These are phyloP conservation scores for Hyphopichia homilentoma DNA, from an alignment of 805 yeast species.

Conservation along the genomic window DNA sequence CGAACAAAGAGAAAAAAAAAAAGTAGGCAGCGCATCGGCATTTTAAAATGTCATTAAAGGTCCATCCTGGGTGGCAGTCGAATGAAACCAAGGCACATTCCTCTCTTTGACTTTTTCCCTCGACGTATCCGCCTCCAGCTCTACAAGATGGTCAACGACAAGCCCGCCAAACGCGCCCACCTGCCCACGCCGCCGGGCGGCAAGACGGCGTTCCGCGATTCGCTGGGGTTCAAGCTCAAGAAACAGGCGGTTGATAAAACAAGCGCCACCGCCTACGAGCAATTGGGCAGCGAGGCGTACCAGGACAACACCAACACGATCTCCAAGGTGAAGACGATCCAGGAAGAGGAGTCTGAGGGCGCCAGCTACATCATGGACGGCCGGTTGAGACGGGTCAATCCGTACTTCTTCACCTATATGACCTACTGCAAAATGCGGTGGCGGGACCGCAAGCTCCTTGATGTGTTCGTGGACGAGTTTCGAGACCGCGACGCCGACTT, in stretches of 20 bases:
- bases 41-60: neutral
- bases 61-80: too few relatives aligned
- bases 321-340: constrained; percentile 31
- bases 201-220: too few relatives aligned
- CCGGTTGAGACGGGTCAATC: constrained; percentile 66
- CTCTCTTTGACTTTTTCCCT: neutral
- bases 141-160: neutral
- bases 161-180: neutral
- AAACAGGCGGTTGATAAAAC: constrained; percentile 43
- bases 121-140: neutral
- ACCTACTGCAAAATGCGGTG: constrained; percentile 91
- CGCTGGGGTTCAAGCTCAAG: constrained; percentile 45
- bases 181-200: too few relatives aligned
- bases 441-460: constrained; percentile 78
- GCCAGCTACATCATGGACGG: constrained; percentile 57
- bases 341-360: constrained; percentile 57
- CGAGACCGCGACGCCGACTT: constrained; percentile 70
- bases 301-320: constrained; percentile 17
- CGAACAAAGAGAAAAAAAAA: neutral
- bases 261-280: constrained; percentile 38
- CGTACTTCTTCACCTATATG: constrained; percentile 84
- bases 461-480: constrained; percentile 80
- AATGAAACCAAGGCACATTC: neutral
- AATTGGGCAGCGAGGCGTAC: constrained; percentile 31
- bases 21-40: neutral